Base-by-base conservation (phyloP, 2,329 filamentous ascomycete genomes). In the Knufia petricola region DNA sequence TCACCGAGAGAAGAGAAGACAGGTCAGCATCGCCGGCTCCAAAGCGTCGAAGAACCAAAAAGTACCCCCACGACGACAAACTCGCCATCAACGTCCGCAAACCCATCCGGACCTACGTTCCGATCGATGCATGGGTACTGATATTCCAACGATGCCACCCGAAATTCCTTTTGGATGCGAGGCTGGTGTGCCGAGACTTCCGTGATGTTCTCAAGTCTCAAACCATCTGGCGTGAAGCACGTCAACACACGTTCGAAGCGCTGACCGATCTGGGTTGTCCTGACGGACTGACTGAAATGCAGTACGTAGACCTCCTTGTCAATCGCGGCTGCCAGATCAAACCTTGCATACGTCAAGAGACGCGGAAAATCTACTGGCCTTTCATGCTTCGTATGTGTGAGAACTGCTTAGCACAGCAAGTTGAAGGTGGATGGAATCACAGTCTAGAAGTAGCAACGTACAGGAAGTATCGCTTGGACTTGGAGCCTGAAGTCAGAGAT, bases 281-380 rank as follows among this genome's bases (percentile, higher is more conserved):
- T 6, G 32, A 19, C 6, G 46, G 39, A n/a, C 45, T 59, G 23
- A 55, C 49, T 10, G 57, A 59, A 44, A 48, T 55, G 32, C 48
- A 54, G 43, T 59, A 56, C 41, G 52, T 48, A n/a, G 50, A 59
- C 28, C 51, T 59, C 10, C 39, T 59, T 34, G 50, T 50, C 36
- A 54, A 52, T 26, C 50, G 53, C 28, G 57, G 57, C 19, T 59
- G 57, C 26, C 57, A 58, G 40, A 58, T 50, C 41, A 41, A 44
- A n/a, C 32, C 26, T 2, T 59, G 57, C 40, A 50, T 46, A 2
- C 50, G 47, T 6, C 47, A 47, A 19, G 36, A 52, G 6, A 57
- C 54, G 3, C 44, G 46, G n/a, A 51, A 52, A 17, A 55, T 57
- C 4, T 53, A 52, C 31, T 59, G 57, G 57, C 48, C 48, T 3